phyloP scores from a whole-genome alignment of 2,329 filamentous ascomycete species.

The Fusarium annulatum region DNA sequence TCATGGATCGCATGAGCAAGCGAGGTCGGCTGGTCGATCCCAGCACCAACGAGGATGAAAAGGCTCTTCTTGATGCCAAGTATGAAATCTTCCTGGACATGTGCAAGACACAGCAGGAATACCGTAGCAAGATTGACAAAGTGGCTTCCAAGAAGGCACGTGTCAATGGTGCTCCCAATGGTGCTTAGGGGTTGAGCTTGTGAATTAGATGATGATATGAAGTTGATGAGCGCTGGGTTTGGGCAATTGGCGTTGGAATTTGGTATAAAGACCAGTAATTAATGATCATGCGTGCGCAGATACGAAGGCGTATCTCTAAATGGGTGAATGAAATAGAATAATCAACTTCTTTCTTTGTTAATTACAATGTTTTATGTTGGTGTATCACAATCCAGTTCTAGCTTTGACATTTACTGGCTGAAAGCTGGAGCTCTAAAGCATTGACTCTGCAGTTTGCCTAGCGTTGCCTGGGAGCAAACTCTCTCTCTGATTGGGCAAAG shows the following conservation, averaged over 20 bases:
- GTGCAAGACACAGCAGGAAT: conserved; percentile 85
- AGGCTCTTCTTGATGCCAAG: conserved; percentile 84
- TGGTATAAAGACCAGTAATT: conserved; percentile 22
- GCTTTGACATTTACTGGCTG: not conserved
- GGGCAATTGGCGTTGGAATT: conserved; percentile 24
- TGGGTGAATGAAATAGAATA: conserved; percentile 25
- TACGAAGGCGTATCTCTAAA: conserved; percentile 3
- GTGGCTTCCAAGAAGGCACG: conserved; percentile 55
- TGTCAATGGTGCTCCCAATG: conserved; percentile 48
- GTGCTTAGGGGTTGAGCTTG: conserved; percentile 31
- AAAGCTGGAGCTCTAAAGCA: conserved; percentile 11
- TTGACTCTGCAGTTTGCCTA: conserved; percentile 13
- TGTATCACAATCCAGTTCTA: not conserved
- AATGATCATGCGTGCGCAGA: conserved; percentile 22
- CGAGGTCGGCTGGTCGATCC: conserved; percentile 86
- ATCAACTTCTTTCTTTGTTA: conserved; percentile 6
- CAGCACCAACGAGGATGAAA: conserved; percentile 76
- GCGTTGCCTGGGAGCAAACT: conserved; percentile 32
- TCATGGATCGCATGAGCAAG: conserved; percentile 98
- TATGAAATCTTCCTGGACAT: conserved; percentile 97
- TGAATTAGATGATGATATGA: conserved; percentile 1
- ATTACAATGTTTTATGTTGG: not conserved
- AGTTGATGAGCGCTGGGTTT: conserved; percentile 20
- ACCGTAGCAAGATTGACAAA: conserved; percentile 81
- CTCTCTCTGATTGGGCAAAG: conserved; percentile 49